These are phyloP conservation scores for Ilex paraguariensis DNA, from an alignment of 305 asterid species.

Conservation along the genomic window DNA sequence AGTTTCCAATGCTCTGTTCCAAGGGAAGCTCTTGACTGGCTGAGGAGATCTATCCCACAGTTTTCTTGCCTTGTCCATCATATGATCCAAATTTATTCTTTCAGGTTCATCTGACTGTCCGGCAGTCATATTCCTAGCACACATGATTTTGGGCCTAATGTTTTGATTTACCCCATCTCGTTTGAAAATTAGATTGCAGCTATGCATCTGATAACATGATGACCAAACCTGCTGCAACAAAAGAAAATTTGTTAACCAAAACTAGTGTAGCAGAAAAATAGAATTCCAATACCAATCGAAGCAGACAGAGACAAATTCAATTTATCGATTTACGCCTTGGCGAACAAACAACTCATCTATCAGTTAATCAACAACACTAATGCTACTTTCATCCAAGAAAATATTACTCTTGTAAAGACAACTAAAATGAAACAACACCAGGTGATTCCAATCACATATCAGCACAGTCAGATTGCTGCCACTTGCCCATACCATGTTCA, in stretches of 20 bases:
- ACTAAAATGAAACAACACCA: too few relatives aligned
- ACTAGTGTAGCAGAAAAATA: background rate
- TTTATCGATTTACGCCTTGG: too few relatives aligned
- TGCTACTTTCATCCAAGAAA: too few relatives aligned
- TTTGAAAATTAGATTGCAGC: constrained; percentile 32
- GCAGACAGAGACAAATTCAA: too few relatives aligned
- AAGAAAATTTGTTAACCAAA: constrained; percentile 4
- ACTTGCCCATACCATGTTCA: too few relatives aligned
- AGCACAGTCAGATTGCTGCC: too few relatives aligned
- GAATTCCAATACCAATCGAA: too few relatives aligned
- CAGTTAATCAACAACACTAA: too few relatives aligned
- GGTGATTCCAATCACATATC: too few relatives aligned
- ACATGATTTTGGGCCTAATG: constrained; percentile 21
- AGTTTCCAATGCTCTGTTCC: constrained; percentile 64
- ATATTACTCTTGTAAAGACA: too few relatives aligned
- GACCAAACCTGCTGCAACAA: constrained; percentile 37
- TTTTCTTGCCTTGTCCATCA: constrained; percentile 49
- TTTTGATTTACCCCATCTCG: constrained; percentile 25
- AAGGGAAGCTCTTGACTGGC: constrained; percentile 78
- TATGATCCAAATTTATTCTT: constrained; percentile 28
- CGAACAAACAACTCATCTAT: too few relatives aligned
- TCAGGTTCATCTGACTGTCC: constrained; percentile 47
- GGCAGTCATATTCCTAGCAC: constrained; percentile 65
- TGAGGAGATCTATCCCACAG: constrained; percentile 72
- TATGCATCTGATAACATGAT: constrained; percentile 21